A percentile compares a stretch with the other conserved stretches of the same genome.
phyloP scores from a whole-genome alignment of 1,284 basidiomycete species.

The Hemileia vastatrix region DNA sequence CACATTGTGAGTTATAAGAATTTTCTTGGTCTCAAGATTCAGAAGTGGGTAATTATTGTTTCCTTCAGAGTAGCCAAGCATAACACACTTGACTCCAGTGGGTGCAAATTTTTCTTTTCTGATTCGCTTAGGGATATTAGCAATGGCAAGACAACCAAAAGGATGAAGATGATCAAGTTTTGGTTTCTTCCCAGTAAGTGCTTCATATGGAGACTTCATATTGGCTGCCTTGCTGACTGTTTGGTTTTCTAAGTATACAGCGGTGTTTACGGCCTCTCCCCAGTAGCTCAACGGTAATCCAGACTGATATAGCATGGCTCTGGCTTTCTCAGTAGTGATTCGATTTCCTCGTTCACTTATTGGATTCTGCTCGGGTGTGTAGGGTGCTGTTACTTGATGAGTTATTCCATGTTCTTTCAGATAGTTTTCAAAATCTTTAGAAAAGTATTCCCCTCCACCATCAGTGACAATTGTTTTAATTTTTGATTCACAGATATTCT shows the following conservation, averaged over 20 bases:
- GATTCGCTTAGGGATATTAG: neutral
- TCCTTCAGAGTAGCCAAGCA: neutral
- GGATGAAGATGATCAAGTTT: neutral
- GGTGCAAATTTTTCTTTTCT: neutral
- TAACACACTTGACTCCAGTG: neutral
- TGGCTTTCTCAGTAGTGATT: conserved; percentile 34
- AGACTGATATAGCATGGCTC: conserved; percentile 36
- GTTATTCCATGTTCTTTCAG: neutral
- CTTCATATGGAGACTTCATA: neutral
- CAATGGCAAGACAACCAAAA: neutral
- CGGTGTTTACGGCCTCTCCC: conserved; percentile 41
- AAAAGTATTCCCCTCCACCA: neutral
- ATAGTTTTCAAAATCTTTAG: neutral
- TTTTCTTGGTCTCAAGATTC: neutral
- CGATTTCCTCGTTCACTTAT: conserved; percentile 37
- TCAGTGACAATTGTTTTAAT: conserved; percentile 1
- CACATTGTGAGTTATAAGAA: neutral
- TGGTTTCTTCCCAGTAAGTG: neutral
- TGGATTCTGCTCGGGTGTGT: conserved; percentile 36
- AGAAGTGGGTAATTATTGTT: neutral
- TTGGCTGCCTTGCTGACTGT: conserved; percentile 22
- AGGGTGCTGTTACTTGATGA: neutral
- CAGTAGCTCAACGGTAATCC: conserved; percentile 40
- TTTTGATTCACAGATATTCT: no score
- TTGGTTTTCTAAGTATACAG: conserved; percentile 43